Percentiles rank a stretch among this genome's conserved stretches.
Evolutionary conservation across 2,329 filamentous ascomycete species (phyloP).

Genomic region (Grosmannia clavigera): DNA sequence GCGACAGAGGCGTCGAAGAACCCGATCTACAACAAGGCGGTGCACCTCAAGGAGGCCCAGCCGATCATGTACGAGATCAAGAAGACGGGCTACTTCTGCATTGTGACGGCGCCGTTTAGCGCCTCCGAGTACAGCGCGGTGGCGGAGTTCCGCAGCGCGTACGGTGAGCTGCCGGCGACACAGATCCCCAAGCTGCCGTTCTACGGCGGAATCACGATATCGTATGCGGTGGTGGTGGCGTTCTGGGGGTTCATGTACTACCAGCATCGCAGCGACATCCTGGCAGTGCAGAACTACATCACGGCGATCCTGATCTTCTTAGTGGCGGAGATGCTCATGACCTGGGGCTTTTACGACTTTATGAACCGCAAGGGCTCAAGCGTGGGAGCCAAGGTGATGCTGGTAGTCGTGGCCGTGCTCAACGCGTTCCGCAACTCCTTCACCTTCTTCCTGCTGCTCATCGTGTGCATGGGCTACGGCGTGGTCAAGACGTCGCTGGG

Average conservation of each 20-base stretch:
- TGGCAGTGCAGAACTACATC: constrained; percentile 98
- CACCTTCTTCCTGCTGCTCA: constrained; percentile 93
- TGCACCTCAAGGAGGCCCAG: constrained; percentile 65
- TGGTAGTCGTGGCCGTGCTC: constrained; percentile 83
- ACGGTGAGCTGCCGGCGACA: constrained; percentile 86
- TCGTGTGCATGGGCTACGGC: constrained; percentile 98
- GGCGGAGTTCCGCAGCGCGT: constrained; percentile 89
- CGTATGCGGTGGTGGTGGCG: constrained; percentile 76
- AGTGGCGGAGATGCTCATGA: constrained; percentile 93
- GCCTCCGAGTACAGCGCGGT: constrained; percentile 62
- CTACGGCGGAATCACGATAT: constrained; percentile 85
- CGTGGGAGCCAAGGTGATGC: constrained; percentile 67
- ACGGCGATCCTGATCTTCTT: constrained; percentile 92
- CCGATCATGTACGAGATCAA: constrained; percentile 72
- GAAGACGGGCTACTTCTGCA: constrained; percentile 93
- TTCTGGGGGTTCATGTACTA: constrained; percentile 96
- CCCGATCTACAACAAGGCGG: constrained; percentile 63
- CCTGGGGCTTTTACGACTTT: constrained; percentile 97
- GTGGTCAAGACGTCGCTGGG: constrained; percentile 91
- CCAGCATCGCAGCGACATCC: constrained; percentile 85
- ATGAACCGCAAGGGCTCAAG: constrained; percentile 84
- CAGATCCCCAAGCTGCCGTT: constrained; percentile 97
- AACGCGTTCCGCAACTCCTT: constrained; percentile 95
- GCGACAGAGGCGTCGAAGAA: constrained; percentile 59
- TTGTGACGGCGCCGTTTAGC: constrained; percentile 63